phyloP scores from a whole-genome alignment of 805 yeast genomes.

The Candida odintsovae region DNA sequence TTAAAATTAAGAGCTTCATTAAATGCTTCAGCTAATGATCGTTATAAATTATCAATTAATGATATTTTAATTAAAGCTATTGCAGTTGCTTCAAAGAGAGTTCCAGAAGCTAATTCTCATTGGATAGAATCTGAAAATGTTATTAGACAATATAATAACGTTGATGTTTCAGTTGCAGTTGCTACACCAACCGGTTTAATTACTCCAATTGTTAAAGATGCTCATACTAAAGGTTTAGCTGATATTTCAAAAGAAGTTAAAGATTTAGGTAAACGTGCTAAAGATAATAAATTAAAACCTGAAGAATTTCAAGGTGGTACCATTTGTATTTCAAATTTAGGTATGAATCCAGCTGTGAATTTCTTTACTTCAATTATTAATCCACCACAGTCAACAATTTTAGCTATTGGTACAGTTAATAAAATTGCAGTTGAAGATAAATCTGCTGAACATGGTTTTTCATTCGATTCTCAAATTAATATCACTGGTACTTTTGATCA shows the following conservation, averaged over 20 bases:
- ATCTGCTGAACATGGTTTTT: slow-evolving; percentile 84
- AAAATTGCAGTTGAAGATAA: slow-evolving; percentile 92
- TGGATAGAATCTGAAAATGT: slow-evolving; percentile 88
- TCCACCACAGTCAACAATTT: slow-evolving; percentile 94
- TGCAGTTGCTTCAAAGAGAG: slow-evolving; percentile 82
- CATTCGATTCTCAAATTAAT: slow-evolving; percentile 85
- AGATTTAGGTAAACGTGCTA: slow-evolving; percentile 94
- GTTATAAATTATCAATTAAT: slow-evolving; percentile 87
- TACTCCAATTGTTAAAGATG: slow-evolving; percentile 91
- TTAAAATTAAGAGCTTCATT: slow-evolving; percentile 88
- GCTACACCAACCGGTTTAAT: slow-evolving; percentile 96
- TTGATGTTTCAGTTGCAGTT: slow-evolving; percentile 97
- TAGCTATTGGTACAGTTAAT: slow-evolving; percentile 91
- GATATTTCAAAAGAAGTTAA: slow-evolving; percentile 78
- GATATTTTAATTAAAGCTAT: slow-evolving; percentile 93
- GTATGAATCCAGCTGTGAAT: slow-evolving; percentile 94
- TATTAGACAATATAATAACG: slow-evolving; percentile 85
- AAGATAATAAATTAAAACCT: slow-evolving; percentile 86
- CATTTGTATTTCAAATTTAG: slow-evolving; percentile 96
- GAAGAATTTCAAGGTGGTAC: slow-evolving; percentile 99
- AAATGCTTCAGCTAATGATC: slow-evolving; percentile 78
- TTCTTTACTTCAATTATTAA: slow-evolving; percentile 94
- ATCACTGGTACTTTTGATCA: slow-evolving; percentile 98
- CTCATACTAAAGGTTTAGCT: slow-evolving; percentile 81
- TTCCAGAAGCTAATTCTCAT: slow-evolving; percentile 90